Percentiles rank a stretch among this genome's conserved stretches.
phyloP scores from a whole-genome alignment of 306 rosid genomes.

The Cicer cuneatum region DNA sequence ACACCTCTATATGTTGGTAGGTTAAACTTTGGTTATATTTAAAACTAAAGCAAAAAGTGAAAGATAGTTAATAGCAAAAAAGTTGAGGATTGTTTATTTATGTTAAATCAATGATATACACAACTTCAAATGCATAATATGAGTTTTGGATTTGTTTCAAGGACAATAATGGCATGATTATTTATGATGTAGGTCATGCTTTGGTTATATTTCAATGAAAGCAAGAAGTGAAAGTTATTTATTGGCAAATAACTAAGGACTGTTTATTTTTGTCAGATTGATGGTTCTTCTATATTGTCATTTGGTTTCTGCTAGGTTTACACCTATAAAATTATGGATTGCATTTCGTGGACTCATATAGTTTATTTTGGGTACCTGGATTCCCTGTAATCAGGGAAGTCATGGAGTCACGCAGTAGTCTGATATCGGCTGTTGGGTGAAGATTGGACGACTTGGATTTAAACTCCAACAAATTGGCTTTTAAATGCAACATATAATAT shows the following conservation, averaged over 20 bases:
- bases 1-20: neutral
- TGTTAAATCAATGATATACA: conserved; percentile 5
- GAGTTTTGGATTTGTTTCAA: conserved; percentile 46
- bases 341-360: neutral
- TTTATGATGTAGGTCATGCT: conserved; percentile 2
- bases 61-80: neutral
- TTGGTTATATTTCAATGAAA: conserved; percentile 4
- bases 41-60: neutral
- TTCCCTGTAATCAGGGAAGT: neutral
- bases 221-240: neutral
- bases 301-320: conserved; percentile 1
- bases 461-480: neutral
- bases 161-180: neutral
- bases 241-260: neutral
- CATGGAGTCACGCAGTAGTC: neutral
- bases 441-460: neutral
- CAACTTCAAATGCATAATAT: neutral
- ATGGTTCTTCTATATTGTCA: neutral
- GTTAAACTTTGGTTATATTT: neutral
- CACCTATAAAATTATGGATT: neutral
- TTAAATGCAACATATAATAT: neutral
- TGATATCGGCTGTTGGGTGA: neutral
- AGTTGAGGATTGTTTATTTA: conserved; percentile 2
- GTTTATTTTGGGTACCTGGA: neutral
- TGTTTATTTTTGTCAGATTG: neutral